Evolutionary conservation across 768 basidiomycete species (phyloP), one percentile per base, ranked within the genome.

Genomic region (Chlorophyllum brunneum): DNA sequence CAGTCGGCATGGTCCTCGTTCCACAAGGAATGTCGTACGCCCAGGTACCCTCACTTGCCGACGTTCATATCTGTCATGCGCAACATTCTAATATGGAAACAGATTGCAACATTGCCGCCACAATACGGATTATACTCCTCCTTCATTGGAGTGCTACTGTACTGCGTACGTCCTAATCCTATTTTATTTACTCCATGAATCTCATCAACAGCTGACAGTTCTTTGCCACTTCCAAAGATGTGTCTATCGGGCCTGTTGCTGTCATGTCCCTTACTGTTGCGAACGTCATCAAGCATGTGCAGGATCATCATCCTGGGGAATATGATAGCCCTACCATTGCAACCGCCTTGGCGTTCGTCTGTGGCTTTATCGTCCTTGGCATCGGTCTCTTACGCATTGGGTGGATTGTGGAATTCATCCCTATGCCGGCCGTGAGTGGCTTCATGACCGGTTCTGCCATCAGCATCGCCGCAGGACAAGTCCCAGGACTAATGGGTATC

Each of bases 391-490:
- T 98, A 9, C 81, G 97, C 8, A 61, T 98, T 4, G 97, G 97
- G 0, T 95, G 93, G 92, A 71, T 98, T 27, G 86, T 98, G 45
- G 95, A 98, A 64, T 93, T 98, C 66, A 98, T 95, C 56, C 88
- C 91, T 16, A 77, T 81, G 5, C 88, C 88, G 2, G 90, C 89
- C 2, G 85, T 92, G 54, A 87, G 85, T 59, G 88, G 87, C 16
- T 91, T 95, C 72, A 97, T 99, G 94, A 98, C 95, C 0, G 95
- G 95, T 16, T 94, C 90, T n/a, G 95, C 95, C 30, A 83, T 98
- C 70, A 94, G 76, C 65, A 98, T 98, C 60, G 86, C 84, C 13
- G 77, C 83, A 15, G 83, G 92, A 29, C 95, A 99, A 70, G 77
- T 97, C 3, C 93, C 95, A 1, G 88, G 86, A 0, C 67, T 99